Percentiles rank a stretch among this genome's conserved stretches.
Conservation (phyloP, 805 yeast genomes). For the Brettanomyces sp. region DNA sequence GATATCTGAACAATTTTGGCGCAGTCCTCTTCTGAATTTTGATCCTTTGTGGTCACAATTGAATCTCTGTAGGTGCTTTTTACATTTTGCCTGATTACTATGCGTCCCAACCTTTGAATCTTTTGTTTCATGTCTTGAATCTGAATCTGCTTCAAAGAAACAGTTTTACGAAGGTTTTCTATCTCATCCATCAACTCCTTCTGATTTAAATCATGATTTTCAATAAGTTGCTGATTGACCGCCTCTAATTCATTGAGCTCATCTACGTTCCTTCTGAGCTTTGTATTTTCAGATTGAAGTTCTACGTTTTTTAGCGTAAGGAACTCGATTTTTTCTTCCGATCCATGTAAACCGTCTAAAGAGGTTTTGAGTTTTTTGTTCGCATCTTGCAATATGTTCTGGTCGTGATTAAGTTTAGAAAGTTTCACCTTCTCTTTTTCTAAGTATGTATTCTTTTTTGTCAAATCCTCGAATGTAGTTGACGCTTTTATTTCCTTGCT, state of each 20-base stretch:
- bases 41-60: not conserved
- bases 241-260: slow-evolving; percentile 42
- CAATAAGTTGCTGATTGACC: slow-evolving; percentile 42
- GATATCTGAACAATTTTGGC: too few species aligned
- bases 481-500: slow-evolving; percentile 17
- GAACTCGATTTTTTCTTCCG: slow-evolving; percentile 25
- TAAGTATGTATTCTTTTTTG: slow-evolving; percentile 5
- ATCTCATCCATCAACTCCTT: slow-evolving; percentile 33
- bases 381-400: not conserved
- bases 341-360: slow-evolving; percentile 20
- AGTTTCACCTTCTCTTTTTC: slow-evolving; percentile 12
- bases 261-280: slow-evolving; percentile 28
- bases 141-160: slow-evolving; percentile 9
- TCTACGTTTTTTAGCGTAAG: slow-evolving; percentile 27
- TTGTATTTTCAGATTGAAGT: slow-evolving; percentile 25
- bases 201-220: slow-evolving; percentile 28
- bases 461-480: slow-evolving; percentile 16
- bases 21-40: too few species aligned
- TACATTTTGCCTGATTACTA: not conserved
- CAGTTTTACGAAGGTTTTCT: slow-evolving; percentile 11
- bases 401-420: slow-evolving; percentile 1
- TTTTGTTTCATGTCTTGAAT: slow-evolving; percentile 16
- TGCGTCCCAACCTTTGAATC: slow-evolving; percentile 27
- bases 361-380: slow-evolving; percentile 21
- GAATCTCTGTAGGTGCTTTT: not conserved